Percentiles rank a stretch among this genome's conserved stretches.
phyloP scores from a whole-genome alignment of 2,329 filamentous ascomycete species.

The Trichophyton mentagrophytes region DNA sequence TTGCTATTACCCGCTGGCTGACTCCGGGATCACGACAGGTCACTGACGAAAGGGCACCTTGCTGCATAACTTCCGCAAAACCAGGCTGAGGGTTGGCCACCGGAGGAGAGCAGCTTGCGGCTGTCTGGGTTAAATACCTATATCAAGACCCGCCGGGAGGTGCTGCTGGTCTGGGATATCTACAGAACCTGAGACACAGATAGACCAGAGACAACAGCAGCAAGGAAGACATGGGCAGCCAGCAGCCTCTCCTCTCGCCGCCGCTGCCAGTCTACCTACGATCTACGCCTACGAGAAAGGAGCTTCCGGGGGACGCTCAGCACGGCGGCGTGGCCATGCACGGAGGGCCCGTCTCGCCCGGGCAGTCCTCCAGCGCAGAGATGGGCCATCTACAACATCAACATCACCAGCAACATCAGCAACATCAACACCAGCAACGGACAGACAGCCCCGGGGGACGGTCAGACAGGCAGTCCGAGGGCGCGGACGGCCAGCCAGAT shows the following conservation, averaged over 20 bases:
- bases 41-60: no score
- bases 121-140: no score
- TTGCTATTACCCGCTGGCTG: neutral
- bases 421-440: neutral
- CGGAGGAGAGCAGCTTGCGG: no score
- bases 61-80: no score
- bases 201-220: neutral
- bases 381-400: conserved; percentile 14
- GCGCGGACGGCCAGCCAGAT: conserved; percentile 4
- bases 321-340: conserved; percentile 19
- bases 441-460: neutral
- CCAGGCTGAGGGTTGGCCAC: no score
- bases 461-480: neutral
- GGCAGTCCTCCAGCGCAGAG: conserved; percentile 20
- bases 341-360: conserved; percentile 23
- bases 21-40: neutral
- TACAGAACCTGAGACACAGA: no score
- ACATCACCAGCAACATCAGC: conserved; percentile 4
- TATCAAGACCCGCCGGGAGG: no score
- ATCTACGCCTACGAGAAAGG: conserved; percentile 21
- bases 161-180: no score
- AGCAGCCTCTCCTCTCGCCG: conserved; percentile 24
- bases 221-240: neutral
- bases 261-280: conserved; percentile 34
- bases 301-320: conserved; percentile 9